These are phyloP conservation scores for Pyracantha coccinea DNA, from an alignment of 331 rosid genomes.

Conservation along the genomic window DNA sequence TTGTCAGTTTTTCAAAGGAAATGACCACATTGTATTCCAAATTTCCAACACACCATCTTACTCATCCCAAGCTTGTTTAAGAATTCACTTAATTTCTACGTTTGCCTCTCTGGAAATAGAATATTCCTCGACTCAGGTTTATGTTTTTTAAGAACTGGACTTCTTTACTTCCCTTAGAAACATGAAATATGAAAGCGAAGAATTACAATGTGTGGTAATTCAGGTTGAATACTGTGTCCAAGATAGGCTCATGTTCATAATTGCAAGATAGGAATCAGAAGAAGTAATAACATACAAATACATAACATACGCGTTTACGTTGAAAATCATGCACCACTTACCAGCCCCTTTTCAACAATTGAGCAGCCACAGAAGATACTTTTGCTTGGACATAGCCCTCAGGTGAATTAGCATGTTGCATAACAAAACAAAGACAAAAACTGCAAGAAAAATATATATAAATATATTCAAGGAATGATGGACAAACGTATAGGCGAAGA, in stretches of 20 bases:
- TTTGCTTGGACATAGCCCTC: slow-evolving; percentile 80
- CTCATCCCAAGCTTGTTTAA: not conserved
- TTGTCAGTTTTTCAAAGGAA: not conserved
- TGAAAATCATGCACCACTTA: slow-evolving; percentile 27
- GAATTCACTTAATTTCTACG: not conserved
- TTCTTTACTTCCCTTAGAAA: not conserved
- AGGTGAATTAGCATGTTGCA: slow-evolving; percentile 82
- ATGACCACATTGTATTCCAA: not conserved
- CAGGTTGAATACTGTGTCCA: not conserved
- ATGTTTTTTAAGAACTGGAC: not conserved
- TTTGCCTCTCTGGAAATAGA: not conserved
- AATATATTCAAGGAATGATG: slow-evolving; percentile 13
- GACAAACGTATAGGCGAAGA: not conserved
- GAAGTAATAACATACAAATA: not conserved
- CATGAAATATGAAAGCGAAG: not conserved
- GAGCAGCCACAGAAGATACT: slow-evolving; percentile 91
- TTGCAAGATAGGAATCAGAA: not conserved
- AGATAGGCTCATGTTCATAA: not conserved
- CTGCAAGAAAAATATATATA: slow-evolving; percentile 37
- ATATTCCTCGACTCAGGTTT: not conserved
- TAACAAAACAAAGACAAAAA: slow-evolving; percentile 67
- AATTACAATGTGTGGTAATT: not conserved
- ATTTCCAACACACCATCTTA: not conserved
- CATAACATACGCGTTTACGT: not conserved
- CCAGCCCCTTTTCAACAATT: slow-evolving; percentile 98